These are phyloP conservation scores for Acanthamoeba sp. DNA, from an alignment of 208 protist species.

Conservation along the genomic window DNA sequence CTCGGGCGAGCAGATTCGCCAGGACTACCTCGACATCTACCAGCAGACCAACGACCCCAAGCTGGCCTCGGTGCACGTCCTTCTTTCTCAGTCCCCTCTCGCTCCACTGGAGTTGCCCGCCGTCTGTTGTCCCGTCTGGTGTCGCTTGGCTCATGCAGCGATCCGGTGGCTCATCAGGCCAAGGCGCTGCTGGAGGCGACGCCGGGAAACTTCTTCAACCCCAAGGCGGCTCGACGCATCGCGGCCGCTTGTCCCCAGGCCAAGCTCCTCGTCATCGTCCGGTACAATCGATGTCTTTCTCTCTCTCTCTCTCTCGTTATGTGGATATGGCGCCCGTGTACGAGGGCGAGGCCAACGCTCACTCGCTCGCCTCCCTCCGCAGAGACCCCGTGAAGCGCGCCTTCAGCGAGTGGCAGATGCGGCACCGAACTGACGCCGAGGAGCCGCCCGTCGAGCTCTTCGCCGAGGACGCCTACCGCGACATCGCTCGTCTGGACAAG, in stretches of 20 bases:
- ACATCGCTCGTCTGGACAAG: conserved; percentile 23
- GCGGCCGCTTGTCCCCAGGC: conserved; percentile 32
- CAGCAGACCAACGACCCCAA: conserved; percentile 45
- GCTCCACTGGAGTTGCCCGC: no score
- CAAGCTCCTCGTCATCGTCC: conserved; percentile 73
- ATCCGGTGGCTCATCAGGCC: background rate
- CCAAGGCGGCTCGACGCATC: conserved; percentile 39
- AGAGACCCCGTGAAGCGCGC: conserved; percentile 60
- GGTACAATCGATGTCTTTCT: background rate
- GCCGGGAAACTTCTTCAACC: conserved; percentile 66
- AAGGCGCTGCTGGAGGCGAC: conserved; percentile 24
- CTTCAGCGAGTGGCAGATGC: conserved; percentile 67
- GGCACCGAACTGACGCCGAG: background rate
- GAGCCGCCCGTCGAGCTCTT: background rate
- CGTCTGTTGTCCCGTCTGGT: no score
- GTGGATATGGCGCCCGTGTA: no score
- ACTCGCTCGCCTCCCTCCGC: background rate
- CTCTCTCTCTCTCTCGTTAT: no score
- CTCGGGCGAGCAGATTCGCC: background rate
- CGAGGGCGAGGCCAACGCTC: background rate
- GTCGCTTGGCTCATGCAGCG: background rate
- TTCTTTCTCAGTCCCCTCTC: background rate
- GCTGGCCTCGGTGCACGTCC: background rate
- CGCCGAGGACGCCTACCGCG: conserved; percentile 2
- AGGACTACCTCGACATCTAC: conserved; percentile 34